Evolutionary conservation across 1,284 basidiomycete species (phyloP), one percentile per base, ranked within the genome.

Genomic region (Apiotrichum akiyoshidainum): DNA sequence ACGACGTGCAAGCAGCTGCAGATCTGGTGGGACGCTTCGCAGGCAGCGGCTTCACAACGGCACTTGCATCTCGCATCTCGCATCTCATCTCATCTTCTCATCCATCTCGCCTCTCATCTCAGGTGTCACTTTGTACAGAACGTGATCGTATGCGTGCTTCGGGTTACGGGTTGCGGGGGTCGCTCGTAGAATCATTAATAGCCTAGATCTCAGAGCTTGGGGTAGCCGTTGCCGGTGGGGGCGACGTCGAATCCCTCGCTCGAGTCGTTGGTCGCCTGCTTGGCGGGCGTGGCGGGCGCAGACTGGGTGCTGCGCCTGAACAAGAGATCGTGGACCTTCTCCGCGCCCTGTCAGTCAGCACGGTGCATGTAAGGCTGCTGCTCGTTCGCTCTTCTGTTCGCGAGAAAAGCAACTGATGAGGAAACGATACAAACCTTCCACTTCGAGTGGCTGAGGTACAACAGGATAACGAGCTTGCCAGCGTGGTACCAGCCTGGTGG

Each of bases 401-500:
- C 26, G 26, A n/a, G 26, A 31, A 31, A 31, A 3, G 26, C 4
- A 31, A 31, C 26, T 31, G 26, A 7, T 4, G 7, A 31, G 4
- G 7, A 31, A 7, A 31, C 7, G 34, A 37, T 16, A 55, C 68
- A 52, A 19, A 68, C 71, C 61, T 68, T 63, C 51, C 69, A 69
- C 46, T 60, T 57, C 11, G 74, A 70, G 68, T 76, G 73, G 26
- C 69, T 65, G 40, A 76, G 64, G 63, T 73, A 76, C 26, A 64
- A 66, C 50, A 74, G 65, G 64, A 71, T 60, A 31, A 68, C 42
- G 22, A 76, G 67, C 57, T 76, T 76, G 59, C 69, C 46, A 35
- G 69, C 68, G 66, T 69, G 72, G 64, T 74, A 76, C 65, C 71
- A 69, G 34, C 71, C 74, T 76, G 59, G 26, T 31, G 26, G 26